phyloP scores from a whole-genome alignment of 2,329 filamentous ascomycete genomes.

The Colletotrichum aenigma region DNA sequence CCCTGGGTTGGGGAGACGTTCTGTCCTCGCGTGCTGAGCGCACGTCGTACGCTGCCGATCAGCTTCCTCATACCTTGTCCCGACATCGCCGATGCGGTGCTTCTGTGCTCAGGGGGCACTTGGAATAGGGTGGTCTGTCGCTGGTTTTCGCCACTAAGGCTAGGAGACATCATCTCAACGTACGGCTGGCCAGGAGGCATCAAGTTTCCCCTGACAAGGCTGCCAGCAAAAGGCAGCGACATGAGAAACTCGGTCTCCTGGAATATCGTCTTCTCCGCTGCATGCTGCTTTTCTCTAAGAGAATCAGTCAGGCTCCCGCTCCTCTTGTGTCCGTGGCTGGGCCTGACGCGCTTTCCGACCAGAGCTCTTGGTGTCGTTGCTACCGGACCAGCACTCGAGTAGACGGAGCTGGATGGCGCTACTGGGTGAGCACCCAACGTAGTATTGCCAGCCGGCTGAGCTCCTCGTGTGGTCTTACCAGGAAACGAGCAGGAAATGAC shows the following conservation, averaged over 20 bases:
- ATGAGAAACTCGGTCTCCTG: conserved; percentile 64
- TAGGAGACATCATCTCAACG: conserved; percentile 68
- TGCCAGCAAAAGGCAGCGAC: conserved; percentile 75
- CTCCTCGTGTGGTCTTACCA: conserved; percentile 48
- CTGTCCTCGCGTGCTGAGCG: conserved; percentile 67
- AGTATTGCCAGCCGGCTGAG: conserved; percentile 39
- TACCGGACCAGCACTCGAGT: conserved; percentile 52
- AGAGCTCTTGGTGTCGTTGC: conserved; percentile 64
- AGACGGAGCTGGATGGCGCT: conserved; percentile 49
- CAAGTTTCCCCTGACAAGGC: conserved; percentile 84
- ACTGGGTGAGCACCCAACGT: conserved; percentile 60
- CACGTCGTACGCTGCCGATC: conserved; percentile 84
- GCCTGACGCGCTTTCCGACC: conserved; percentile 62
- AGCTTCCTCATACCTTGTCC: conserved; percentile 83
- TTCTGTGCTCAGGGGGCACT: conserved; percentile 37
- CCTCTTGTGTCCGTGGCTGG: conserved; percentile 72
- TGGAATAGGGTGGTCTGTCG: conserved; percentile 60
- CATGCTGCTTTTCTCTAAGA: conserved; percentile 66
- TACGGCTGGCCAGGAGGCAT: conserved; percentile 83
- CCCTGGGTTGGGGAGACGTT: conserved; percentile 48
- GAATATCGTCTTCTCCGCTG: conserved; percentile 49
- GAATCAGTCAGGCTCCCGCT: conserved; percentile 90
- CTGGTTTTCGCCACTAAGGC: conserved; percentile 46
- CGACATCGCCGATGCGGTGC: conserved; percentile 61
- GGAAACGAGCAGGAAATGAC: conserved; percentile 69